These are phyloP conservation scores for Penicillium antarcticum DNA, from an alignment of 495 filamentous ascomycete genomes.

Conservation along the genomic window DNA sequence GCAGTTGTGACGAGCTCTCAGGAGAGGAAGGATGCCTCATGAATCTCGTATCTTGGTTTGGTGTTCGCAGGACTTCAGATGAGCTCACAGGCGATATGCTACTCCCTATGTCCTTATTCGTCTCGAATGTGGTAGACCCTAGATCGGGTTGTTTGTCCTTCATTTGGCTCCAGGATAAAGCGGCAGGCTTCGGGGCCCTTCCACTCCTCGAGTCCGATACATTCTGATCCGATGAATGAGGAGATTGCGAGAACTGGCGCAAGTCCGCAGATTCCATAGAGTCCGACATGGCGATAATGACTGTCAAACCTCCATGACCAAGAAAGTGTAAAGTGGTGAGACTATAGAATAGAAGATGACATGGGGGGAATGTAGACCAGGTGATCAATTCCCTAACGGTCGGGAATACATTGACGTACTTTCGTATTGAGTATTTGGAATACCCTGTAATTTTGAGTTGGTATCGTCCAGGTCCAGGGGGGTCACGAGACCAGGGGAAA, in stretches of 20 bases:
- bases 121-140: not conserved
- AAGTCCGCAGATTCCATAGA: not conserved
- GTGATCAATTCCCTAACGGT: conserved; percentile 12
- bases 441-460: not conserved
- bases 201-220: not conserved
- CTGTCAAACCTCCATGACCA: conserved; percentile 4
- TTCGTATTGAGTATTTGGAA: not conserved
- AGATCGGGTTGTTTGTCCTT: conserved; percentile 1
- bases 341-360: conserved; percentile 18
- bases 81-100: conserved; percentile 33
- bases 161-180: conserved; percentile 14
- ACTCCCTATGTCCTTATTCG: conserved; percentile 16
- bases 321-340: not conserved
- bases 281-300: conserved; percentile 4
- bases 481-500: conserved; percentile 27
- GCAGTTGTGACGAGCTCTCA: conserved; percentile 47
- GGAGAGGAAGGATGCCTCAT: conserved; percentile 41
- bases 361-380: conserved; percentile 13
- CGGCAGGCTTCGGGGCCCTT: conserved; percentile 20
- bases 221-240: conserved; percentile 4
- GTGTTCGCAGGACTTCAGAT: conserved; percentile 31
- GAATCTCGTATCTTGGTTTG: conserved; percentile 6
- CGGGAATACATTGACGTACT: not conserved
- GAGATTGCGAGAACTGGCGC: not conserved
- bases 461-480: not conserved